Conservation (phyloP, 2,329 filamentous ascomycete genomes). For the Hymenoscyphus fructigenus region DNA sequence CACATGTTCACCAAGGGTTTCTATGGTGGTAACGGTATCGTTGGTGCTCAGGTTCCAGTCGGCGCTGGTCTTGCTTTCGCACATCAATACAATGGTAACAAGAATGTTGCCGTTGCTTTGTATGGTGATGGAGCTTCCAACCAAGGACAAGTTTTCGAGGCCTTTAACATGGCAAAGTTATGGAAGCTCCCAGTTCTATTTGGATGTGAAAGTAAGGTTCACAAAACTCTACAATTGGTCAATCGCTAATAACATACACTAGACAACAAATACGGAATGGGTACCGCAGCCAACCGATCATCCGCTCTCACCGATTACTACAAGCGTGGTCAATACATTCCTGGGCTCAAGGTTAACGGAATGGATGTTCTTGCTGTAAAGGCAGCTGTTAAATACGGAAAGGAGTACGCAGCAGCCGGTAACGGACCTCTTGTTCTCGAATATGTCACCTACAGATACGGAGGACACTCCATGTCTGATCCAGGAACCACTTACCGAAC, state of each 20-base stretch:
- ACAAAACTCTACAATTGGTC: not conserved
- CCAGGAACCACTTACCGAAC: conserved; percentile 99
- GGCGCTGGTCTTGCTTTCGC: conserved; percentile 96
- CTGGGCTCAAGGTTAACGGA: conserved; percentile 98
- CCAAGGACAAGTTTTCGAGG: conserved; percentile 99
- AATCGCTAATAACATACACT: conserved; percentile 31
- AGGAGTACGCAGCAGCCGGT: conserved; percentile 77
- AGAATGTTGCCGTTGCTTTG: conserved; percentile 82
- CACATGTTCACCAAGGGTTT: conserved; percentile 99
- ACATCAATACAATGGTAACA: conserved; percentile 87
- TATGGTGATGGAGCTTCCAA: conserved; percentile 99
- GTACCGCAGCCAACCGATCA: conserved; percentile 89
- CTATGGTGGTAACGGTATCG: conserved; percentile 98
- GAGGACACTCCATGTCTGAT: conserved; percentile 99
- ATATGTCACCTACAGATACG: conserved; percentile 99
- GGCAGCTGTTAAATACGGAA: conserved; percentile 91
- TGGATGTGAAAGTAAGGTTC: conserved; percentile 87
- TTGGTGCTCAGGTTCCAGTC: conserved; percentile 96
- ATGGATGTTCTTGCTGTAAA: conserved; percentile 99
- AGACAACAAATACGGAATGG: conserved; percentile 99
- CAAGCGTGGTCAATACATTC: conserved; percentile 99
- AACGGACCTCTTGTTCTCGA: conserved; percentile 96
- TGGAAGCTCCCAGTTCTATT: conserved; percentile 97
- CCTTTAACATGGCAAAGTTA: conserved; percentile 99
- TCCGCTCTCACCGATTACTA: conserved; percentile 99